Conservation (phyloP, 768 basidiomycete genomes). For the Calocybe cyanea region DNA sequence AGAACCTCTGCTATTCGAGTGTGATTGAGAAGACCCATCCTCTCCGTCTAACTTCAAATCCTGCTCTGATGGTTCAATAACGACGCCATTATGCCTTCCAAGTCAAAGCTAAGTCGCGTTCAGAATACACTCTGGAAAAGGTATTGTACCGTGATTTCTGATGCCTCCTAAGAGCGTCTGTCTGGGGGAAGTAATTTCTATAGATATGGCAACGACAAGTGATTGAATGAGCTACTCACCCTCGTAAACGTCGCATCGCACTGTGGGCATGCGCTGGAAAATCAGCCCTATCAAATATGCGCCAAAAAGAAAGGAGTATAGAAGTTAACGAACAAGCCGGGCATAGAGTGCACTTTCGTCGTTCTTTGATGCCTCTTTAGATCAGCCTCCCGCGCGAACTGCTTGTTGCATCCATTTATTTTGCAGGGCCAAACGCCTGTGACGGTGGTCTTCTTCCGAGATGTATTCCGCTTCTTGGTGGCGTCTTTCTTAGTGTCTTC, state of each 20-base stretch:
- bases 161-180: constrained; percentile 78
- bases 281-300: constrained; percentile 4
- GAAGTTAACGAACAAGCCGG: constrained; percentile 55
- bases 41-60: constrained; percentile 25
- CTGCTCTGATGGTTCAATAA: constrained; percentile 48
- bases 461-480: constrained; percentile 17
- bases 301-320: neutral
- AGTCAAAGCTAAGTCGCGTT: constrained; percentile 7
- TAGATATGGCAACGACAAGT: constrained; percentile 8
- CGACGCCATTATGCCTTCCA: constrained; percentile 61
- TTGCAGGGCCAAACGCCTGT: constrained; percentile 73
- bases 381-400: constrained; percentile 80
- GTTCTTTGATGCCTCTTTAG: constrained; percentile 79
- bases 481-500: constrained; percentile 27
- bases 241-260: constrained; percentile 79
- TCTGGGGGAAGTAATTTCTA: constrained; percentile 40
- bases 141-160: constrained; percentile 69
- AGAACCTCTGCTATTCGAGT: constrained; percentile 47
- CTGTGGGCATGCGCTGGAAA: constrained; percentile 64
- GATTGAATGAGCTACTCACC: constrained; percentile 38
- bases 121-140: neutral
- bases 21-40: constrained; percentile 33
- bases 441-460: constrained; percentile 45
- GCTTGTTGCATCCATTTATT: constrained; percentile 78
- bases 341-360: constrained; percentile 71